A percentile compares a stretch with the other conserved stretches of the same genome.
These are phyloP conservation scores for Phoenix roebelenii DNA, from an alignment of 176 grass and related monocot species.

Conservation along the genomic window DNA sequence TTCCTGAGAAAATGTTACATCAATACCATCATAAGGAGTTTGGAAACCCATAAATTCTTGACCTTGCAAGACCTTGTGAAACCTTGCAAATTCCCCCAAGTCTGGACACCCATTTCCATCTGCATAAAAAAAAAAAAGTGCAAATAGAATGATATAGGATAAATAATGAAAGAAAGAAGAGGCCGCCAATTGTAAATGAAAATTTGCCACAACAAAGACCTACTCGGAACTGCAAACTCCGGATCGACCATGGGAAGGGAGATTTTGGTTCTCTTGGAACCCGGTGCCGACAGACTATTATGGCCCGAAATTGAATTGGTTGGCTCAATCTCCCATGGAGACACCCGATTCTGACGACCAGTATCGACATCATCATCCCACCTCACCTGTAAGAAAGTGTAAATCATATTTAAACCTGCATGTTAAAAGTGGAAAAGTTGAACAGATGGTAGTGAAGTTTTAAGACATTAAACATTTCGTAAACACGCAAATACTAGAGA, in stretches of 20 bases:
- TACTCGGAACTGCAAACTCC: slow-evolving; percentile 49
- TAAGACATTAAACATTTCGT: no score
- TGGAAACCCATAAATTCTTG: slow-evolving; percentile 81
- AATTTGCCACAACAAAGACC: slow-evolving; percentile 11
- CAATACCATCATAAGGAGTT: slow-evolving; percentile 34
- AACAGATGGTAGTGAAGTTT: no score
- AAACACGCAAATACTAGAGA: no score
- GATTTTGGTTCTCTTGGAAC: slow-evolving; percentile 65
- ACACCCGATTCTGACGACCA: slow-evolving; percentile 43
- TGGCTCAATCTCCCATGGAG: slow-evolving; percentile 92
- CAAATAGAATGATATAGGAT: no score
- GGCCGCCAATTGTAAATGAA: no score
- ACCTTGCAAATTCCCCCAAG: slow-evolving; percentile 54
- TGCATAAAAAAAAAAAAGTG: slow-evolving; percentile 24
- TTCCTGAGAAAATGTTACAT: slow-evolving; percentile 31
- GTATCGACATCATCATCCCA: slow-evolving; percentile 67
- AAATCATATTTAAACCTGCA: slow-evolving; percentile 19
- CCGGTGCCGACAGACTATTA: slow-evolving; percentile 22
- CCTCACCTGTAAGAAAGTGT: slow-evolving; percentile 39
- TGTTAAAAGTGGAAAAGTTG: neutral
- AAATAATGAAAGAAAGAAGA: no score
- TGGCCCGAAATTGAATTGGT: slow-evolving; percentile 45
- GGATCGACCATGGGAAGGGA: slow-evolving; percentile 32
- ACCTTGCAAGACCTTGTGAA: slow-evolving; percentile 99
- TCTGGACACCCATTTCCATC: slow-evolving; percentile 68